A percentile compares a stretch with the other conserved stretches of the same genome.
Conservation (phyloP, 202 grass and related monocot genomes). For the Alloteropsis angusta region DNA sequence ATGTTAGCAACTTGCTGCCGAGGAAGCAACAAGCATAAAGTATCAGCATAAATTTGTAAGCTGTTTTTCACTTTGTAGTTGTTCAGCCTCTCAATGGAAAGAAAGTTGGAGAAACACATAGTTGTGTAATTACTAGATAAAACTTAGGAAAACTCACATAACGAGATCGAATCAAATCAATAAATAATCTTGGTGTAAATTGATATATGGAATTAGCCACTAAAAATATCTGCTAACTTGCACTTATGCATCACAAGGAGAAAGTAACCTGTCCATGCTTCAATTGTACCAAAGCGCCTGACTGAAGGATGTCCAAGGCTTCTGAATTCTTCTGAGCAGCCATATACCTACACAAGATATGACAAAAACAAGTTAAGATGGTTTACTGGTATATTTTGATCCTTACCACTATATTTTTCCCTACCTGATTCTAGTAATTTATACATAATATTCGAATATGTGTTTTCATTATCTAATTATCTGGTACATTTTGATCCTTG, state of each 20-base stretch:
- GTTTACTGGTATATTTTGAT: not conserved
- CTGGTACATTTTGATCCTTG: not conserved
- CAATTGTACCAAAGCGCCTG: conserved; percentile 80
- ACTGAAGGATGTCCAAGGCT: conserved; percentile 85
- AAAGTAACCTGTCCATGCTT: conserved; percentile 82
- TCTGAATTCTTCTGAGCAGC: conserved; percentile 69
- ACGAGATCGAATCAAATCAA: not conserved
- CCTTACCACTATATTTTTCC: not conserved
- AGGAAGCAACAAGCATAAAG: not conserved
- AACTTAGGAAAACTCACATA: not conserved
- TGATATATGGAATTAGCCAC: not conserved
- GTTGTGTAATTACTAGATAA: not conserved
- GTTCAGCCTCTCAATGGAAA: not conserved
- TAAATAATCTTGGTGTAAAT: conserved; percentile 2
- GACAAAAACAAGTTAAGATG: conserved; percentile 11
- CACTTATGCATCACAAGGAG: not conserved
- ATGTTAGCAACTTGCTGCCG: not conserved
- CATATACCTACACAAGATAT: conserved; percentile 54
- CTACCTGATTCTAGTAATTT: not conserved
- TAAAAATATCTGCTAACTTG: conserved; percentile 1
- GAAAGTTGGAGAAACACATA: not conserved
- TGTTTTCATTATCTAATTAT: not conserved
- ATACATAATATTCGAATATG: not conserved
- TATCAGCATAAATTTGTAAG: not conserved
- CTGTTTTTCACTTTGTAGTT: not conserved